These are phyloP conservation scores for Kuraishia molischiana DNA, from an alignment of 805 yeast species.

Conservation along the genomic window DNA sequence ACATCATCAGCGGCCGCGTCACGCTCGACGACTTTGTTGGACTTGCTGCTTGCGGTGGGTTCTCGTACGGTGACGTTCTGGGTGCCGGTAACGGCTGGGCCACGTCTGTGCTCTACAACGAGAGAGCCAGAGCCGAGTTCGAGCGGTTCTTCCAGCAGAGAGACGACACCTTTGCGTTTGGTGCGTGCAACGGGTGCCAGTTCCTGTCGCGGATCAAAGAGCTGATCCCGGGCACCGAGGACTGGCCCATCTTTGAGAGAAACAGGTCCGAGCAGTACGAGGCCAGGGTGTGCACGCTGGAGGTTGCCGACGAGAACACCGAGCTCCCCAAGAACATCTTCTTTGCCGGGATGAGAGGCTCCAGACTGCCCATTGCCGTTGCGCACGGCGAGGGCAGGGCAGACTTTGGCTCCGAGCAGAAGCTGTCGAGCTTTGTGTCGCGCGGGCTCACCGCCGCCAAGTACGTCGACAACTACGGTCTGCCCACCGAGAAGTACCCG, in stretches of 20 bases:
- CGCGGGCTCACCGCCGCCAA: constrained; percentile 56
- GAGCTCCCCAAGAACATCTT: constrained; percentile 41
- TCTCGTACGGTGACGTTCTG: constrained; percentile 95
- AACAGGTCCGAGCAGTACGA: constrained; percentile 92
- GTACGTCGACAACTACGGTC: constrained; percentile 88
- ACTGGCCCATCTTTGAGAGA: constrained; percentile 94
- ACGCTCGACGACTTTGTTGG: constrained; percentile 78
- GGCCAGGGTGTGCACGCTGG: constrained; percentile 88
- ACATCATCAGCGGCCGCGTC: constrained; percentile 65
- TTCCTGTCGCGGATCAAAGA: constrained; percentile 80
- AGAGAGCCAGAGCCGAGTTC: constrained; percentile 67
- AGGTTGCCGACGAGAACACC: constrained; percentile 33
- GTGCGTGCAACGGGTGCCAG: constrained; percentile 99
- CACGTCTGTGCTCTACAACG: constrained; percentile 83
- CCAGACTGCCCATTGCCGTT: constrained; percentile 90
- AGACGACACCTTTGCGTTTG: constrained; percentile 89
- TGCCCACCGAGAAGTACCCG: constrained; percentile 75
- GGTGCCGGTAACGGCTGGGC: constrained; percentile 99
- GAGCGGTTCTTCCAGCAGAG: constrained; percentile 75
- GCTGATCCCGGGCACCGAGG: constrained; percentile 85
- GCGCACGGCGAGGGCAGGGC: constrained; percentile 99
- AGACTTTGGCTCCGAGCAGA: constrained; percentile 39
- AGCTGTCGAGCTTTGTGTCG: constrained; percentile 37
- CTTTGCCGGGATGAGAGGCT: constrained; percentile 86
- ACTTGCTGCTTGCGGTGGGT: constrained; percentile 97